Evolutionary conservation across 1,139 yeast species (phyloP).

Genomic region (Hansenula lynferdii): DNA sequence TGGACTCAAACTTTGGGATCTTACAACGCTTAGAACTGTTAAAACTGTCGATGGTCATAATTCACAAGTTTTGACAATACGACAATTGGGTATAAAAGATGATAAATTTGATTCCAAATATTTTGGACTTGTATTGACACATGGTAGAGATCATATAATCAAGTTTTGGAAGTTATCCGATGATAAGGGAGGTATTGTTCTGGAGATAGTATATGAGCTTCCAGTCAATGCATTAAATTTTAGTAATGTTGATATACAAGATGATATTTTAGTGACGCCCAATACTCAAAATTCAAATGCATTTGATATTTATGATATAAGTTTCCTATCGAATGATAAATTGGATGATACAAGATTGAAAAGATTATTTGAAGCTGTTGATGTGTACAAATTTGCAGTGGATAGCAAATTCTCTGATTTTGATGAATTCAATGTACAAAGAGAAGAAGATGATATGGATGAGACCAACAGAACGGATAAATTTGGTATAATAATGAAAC

Average conservation of each 20-base stretch:
- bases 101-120: constrained; percentile 8
- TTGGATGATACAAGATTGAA: constrained; percentile 16
- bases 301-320: constrained; percentile 45
- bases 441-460: constrained; percentile 19
- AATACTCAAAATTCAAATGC: constrained; percentile 48
- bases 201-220: constrained; percentile 28
- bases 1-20: constrained; percentile 46
- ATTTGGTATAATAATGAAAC: constrained; percentile 53
- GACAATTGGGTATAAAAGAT: constrained; percentile 30
- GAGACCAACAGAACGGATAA: constrained; percentile 21
- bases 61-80: constrained; percentile 38
- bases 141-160: constrained; percentile 48
- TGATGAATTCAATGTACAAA: constrained; percentile 18
- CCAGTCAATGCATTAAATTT: constrained; percentile 57
- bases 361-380: constrained; percentile 25
- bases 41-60: constrained; percentile 47
- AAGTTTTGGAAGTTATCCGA: constrained; percentile 41
- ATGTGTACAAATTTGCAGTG: constrained; percentile 14
- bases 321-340: constrained; percentile 6
- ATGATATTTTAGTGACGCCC: constrained; percentile 40
- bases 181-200: constrained; percentile 9
- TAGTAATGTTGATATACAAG: constrained; percentile 40
- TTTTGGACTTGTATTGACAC: constrained; percentile 39
- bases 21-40: constrained; percentile 37
- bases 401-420: constrained; percentile 4